Evolutionary conservation across 192 early-diverging fungal genomes (phyloP).

Genomic region (Umbelopsis vinacea): DNA sequence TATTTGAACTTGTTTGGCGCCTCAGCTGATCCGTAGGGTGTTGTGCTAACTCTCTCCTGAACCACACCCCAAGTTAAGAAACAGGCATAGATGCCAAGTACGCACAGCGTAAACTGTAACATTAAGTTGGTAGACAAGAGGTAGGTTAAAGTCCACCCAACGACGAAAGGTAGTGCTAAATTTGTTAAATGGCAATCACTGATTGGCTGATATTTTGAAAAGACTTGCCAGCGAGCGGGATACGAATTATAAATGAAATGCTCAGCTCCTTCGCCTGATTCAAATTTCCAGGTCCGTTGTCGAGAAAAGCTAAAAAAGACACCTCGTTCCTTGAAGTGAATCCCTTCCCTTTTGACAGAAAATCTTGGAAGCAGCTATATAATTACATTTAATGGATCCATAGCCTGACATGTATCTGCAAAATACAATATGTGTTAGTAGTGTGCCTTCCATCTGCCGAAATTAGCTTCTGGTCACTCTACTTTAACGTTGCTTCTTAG

Average conservation of each 20-base stretch:
- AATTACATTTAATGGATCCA: no score
- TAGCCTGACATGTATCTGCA: no score
- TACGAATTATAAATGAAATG: background rate
- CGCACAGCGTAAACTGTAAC: slow-evolving; percentile 53
- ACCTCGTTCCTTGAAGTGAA: no score
- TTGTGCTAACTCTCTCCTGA: slow-evolving; percentile 92
- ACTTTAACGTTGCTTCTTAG: no score
- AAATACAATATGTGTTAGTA: no score
- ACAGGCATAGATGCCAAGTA: slow-evolving; percentile 86
- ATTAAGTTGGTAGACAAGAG: slow-evolving; percentile 26
- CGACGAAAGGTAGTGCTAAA: background rate
- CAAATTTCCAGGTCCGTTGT: no score
- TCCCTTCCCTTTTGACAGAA: no score
- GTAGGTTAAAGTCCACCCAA: background rate
- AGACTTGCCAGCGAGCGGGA: background rate
- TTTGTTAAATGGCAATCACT: slow-evolving; percentile 5
- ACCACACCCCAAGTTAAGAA: slow-evolving; percentile 96
- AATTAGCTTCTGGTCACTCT: no score
- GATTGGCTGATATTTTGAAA: background rate
- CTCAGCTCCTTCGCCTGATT: no score
- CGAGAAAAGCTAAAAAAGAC: no score
- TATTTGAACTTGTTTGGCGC: slow-evolving; percentile 70
- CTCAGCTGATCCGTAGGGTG: slow-evolving; percentile 63
- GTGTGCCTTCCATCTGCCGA: no score
- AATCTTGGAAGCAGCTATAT: no score